Percentiles rank a stretch among this genome's conserved stretches.
These are phyloP conservation scores for Apophysomyces sp. DNA, from an alignment of 371 early-diverging fungal genomes.

Conservation along the genomic window DNA sequence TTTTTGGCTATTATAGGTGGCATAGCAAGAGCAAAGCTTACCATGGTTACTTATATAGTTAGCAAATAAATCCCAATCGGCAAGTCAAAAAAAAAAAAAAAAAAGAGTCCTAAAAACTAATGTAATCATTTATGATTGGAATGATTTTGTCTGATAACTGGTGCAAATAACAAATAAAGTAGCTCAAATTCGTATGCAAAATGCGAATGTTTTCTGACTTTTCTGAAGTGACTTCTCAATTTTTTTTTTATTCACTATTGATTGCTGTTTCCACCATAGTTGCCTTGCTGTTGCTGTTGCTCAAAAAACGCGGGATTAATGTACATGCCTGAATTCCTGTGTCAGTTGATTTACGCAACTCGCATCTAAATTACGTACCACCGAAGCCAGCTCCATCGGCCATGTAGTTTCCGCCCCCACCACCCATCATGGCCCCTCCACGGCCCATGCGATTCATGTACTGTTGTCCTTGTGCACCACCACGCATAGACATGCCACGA, in stretches of 20 bases:
- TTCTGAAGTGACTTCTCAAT: too few relatives aligned
- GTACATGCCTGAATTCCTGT: conserved; percentile 30
- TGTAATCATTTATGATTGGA: too few relatives aligned
- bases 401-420: conserved; percentile 16
- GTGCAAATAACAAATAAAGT: too few relatives aligned
- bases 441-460: conserved; percentile 29
- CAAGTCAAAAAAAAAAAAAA: too few relatives aligned
- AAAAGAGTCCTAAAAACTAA: too few relatives aligned
- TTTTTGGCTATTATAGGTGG: too few relatives aligned
- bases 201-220: too few relatives aligned
- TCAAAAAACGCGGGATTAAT: conserved; percentile 57
- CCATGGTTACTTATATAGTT: too few relatives aligned
- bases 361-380: conserved; percentile 5
- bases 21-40: too few relatives aligned
- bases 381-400: conserved; percentile 25
- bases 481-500: conserved; percentile 22
- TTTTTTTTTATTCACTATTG: background rate
- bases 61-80: too few relatives aligned
- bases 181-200: too few relatives aligned
- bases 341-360: background rate
- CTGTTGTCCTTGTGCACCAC: conserved; percentile 12
- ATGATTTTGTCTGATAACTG: too few relatives aligned
- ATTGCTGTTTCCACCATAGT: background rate
- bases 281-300: conserved; percentile 25
- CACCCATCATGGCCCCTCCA: conserved; percentile 31